phyloP scores from a whole-genome alignment of 1,284 basidiomycete species.

The Xanthoconium separans region DNA sequence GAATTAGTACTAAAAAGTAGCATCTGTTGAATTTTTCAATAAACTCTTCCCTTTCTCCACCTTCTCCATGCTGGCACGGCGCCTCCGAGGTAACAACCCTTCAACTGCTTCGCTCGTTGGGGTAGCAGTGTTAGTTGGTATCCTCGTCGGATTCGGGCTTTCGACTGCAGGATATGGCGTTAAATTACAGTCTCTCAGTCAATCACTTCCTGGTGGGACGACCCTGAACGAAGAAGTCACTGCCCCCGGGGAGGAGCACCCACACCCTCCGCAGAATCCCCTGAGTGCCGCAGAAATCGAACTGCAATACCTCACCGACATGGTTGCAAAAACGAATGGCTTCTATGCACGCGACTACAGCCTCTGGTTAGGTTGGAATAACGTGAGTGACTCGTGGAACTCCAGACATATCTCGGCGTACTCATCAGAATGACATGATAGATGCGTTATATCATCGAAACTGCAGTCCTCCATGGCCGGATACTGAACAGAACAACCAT shows the following conservation, averaged over 20 bases:
- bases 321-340: conserved; percentile 31
- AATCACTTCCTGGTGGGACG: conserved; percentile 13
- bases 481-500: conserved; percentile 39
- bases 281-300: conserved; percentile 7
- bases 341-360: conserved; percentile 37
- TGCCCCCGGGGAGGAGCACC: conserved; percentile 10
- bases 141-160: conserved; percentile 26
- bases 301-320: conserved; percentile 17
- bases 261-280: background rate
- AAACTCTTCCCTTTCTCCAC: background rate
- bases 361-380: conserved; percentile 36
- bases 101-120: conserved; percentile 14
- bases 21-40: background rate
- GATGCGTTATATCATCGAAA: conserved; percentile 42
- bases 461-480: conserved; percentile 38
- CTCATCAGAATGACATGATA: conserved; percentile 19
- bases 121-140: conserved; percentile 22
- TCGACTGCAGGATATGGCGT: conserved; percentile 19
- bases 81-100: background rate
- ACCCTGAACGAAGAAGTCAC: conserved; percentile 20
- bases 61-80: conserved; percentile 9
- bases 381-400: conserved; percentile 17
- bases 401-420: background rate
- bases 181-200: conserved; percentile 21
- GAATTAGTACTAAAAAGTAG: no score